These are phyloP conservation scores for Candida rishiriensis DNA, from an alignment of 805 yeast species.

Conservation along the genomic window DNA sequence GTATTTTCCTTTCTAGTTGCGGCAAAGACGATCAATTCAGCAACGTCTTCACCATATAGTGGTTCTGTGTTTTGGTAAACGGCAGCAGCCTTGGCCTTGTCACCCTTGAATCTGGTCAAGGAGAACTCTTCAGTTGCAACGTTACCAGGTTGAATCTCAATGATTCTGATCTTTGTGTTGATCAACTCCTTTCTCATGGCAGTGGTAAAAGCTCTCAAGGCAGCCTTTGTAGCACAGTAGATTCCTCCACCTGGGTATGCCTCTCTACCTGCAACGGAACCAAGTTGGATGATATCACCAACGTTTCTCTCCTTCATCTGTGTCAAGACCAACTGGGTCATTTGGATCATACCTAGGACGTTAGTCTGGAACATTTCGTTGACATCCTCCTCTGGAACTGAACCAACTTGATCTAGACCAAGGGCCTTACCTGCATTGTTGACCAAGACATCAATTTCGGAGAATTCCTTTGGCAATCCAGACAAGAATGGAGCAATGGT, in stretches of 20 bases:
- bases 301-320: constrained; percentile 63
- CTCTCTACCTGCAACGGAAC: constrained; percentile 77
- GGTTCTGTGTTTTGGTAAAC: constrained; percentile 69
- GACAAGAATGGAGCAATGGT: constrained; percentile 43
- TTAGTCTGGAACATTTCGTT: constrained; percentile 79
- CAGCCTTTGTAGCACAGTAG: constrained; percentile 73
- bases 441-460: constrained; percentile 59
- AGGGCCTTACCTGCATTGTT: constrained; percentile 80
- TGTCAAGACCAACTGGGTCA: constrained; percentile 77
- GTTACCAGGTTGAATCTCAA: constrained; percentile 75
- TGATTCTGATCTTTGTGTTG: constrained; percentile 54
- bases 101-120: constrained; percentile 60
- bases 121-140: constrained; percentile 74
- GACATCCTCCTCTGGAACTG: constrained; percentile 58
- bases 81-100: constrained; percentile 51
- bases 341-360: constrained; percentile 76
- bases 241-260: constrained; percentile 77
- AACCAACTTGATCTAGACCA: constrained; percentile 75
- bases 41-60: constrained; percentile 67
- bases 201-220: constrained; percentile 66
- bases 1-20: constrained; percentile 65
- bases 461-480: constrained; percentile 41
- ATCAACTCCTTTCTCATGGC: constrained; percentile 56
- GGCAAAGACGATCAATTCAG: constrained; percentile 66
- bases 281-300: constrained; percentile 72